These are phyloP conservation scores for Vanrija humicola DNA, from an alignment of 1,284 basidiomycete genomes.

Conservation along the genomic window DNA sequence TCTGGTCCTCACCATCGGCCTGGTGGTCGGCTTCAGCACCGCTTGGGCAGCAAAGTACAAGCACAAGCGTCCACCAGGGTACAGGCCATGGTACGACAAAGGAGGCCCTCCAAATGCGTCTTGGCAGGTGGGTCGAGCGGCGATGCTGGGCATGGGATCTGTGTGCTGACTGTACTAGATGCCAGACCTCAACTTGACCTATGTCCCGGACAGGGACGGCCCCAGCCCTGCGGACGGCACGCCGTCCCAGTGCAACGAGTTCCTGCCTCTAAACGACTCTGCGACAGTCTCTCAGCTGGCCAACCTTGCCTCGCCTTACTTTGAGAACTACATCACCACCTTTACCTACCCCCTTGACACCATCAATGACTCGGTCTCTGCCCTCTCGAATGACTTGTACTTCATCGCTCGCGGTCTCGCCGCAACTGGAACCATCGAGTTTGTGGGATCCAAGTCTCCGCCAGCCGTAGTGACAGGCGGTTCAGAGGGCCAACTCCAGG, in stretches of 20 bases:
- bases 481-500: constrained; percentile 28
- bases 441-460: constrained; percentile 39
- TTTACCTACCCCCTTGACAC: constrained; percentile 27
- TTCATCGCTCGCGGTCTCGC: constrained; percentile 42
- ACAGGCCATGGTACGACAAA: background rate
- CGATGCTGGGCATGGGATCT: no score
- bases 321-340: constrained; percentile 19
- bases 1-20: constrained; percentile 33
- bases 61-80: background rate
- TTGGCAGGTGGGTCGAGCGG: background rate
- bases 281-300: constrained; percentile 21
- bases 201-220: constrained; percentile 33
- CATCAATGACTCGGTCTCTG: background rate
- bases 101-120: background rate
- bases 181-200: constrained; percentile 31
- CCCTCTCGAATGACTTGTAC: constrained; percentile 18
- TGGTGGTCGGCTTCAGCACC: constrained; percentile 28
- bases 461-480: constrained; percentile 29
- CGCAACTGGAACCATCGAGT: constrained; percentile 40
- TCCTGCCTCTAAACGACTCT: constrained; percentile 26
- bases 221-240: constrained; percentile 35
- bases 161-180: background rate
- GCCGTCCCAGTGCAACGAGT: constrained; percentile 35
- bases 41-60: constrained; percentile 4
- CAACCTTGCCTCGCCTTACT: constrained; percentile 7